Base-by-base conservation (phyloP, 805 yeast species). In the Myxozyma nipponensis region DNA sequence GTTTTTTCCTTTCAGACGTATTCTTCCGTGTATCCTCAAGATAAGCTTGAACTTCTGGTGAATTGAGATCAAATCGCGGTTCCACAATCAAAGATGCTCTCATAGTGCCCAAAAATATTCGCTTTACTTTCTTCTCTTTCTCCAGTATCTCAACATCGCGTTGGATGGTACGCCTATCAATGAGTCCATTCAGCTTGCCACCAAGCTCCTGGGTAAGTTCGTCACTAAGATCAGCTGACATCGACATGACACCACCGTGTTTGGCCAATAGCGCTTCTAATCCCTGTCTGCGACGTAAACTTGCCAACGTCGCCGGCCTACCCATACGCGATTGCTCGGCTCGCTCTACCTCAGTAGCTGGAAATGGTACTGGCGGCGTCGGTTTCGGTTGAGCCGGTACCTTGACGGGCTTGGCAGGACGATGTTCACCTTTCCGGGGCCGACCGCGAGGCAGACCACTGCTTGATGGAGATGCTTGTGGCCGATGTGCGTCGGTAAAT, bases 91-190 rank as follows among this genome's bases (percentile, higher is more conserved):
- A 28, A 52, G 15, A 60, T 56, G 4, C 63, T 48, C 10, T 56
- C 43, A 3, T 49, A 28, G 1, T 44, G 39, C 3, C 65, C 67
- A 1, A 46, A 34, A 6, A 39, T 42, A 5, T 59, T 10, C 63
- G 62, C 21, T 61, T 61, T 7, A 74, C 43, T 28, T 62, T 59
- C 4, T 72, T 69, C 10, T 70, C 64, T 0, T 57, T 53, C 3
- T 65, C 65, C 25, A 80, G 65, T 3, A 59, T 50, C 1, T 58
- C 55, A 0, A 77, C 67, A 55, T 78, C 83, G 4, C 75, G 72
- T 4, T 63, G 60, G 10, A 78, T 60, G 0, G 90, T 84, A 46
- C 73, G 75, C 30, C 77, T 73, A 57, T 84, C 90, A 17, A 81
- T 69, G 1, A 64, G 65, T 13, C 76, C 70, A 0, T 28, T 13